A percentile compares a stretch with the other conserved stretches of the same genome.
These are phyloP conservation scores for Solanum raphanifolium DNA, from an alignment of 257 asterid species.

Conservation along the genomic window DNA sequence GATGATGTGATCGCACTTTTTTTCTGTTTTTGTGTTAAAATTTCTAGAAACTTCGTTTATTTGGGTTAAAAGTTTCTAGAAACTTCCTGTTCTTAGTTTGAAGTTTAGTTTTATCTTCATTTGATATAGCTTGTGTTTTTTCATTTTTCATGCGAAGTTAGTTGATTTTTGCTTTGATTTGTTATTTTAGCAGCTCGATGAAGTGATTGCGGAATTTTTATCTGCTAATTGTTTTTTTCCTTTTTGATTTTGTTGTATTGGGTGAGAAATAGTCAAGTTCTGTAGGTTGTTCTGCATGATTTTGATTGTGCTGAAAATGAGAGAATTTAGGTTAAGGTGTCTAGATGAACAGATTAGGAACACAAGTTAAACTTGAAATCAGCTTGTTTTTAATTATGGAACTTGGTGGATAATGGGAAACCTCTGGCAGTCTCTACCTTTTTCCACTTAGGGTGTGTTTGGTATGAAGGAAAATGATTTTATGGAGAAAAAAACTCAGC, in stretches of 20 bases:
- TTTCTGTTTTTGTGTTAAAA: not conserved
- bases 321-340: not conserved
- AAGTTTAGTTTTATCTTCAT: not conserved
- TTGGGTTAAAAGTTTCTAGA: not conserved
- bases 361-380: not conserved
- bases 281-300: not conserved
- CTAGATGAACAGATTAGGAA: not conserved
- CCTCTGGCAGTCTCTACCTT: not conserved
- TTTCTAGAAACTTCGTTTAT: not conserved
- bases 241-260: not conserved
- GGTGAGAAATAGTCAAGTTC: not conserved
- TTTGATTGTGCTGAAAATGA: not conserved
- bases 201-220: not conserved
- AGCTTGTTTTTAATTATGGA: not conserved
- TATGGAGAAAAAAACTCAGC: not conserved
- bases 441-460: not conserved
- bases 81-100: not conserved
- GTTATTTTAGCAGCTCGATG: not conserved
- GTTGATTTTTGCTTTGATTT: not conserved
- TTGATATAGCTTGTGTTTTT: not conserved
- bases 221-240: not conserved
- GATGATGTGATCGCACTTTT: not conserved
- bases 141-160: not conserved
- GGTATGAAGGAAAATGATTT: not conserved
- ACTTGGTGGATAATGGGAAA: not conserved